phyloP scores from a whole-genome alignment of 306 rosid genomes.

The Casuarina glauca region DNA sequence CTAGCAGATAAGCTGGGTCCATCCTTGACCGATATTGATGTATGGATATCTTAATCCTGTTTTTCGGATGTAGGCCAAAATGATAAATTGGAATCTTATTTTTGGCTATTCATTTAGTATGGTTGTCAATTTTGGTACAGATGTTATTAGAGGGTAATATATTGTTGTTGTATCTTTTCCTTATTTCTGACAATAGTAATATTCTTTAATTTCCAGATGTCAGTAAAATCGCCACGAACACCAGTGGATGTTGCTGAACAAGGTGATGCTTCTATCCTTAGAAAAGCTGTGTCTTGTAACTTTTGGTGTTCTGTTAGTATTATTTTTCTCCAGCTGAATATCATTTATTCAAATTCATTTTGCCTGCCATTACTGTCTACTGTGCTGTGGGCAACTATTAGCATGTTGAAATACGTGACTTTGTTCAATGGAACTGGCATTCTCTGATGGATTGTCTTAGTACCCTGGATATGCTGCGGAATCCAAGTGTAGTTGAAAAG shows the following conservation, averaged over 20 bases:
- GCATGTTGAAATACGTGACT: not conserved
- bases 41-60: conserved; percentile 42
- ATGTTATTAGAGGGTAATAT: conserved; percentile 20
- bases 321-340: conserved; percentile 35
- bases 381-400: not conserved
- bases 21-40: conserved; percentile 87
- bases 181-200: conserved; percentile 27
- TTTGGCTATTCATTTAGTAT: not conserved
- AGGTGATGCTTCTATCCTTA: conserved; percentile 70
- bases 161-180: not conserved
- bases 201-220: conserved; percentile 61
- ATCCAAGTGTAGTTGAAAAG: not conserved
- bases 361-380: not conserved
- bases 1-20: conserved; percentile 93
- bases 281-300: conserved; percentile 49
- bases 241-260: conserved; percentile 66
- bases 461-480: not conserved
- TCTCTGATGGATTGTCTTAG: not conserved
- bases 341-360: conserved; percentile 29
- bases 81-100: conserved; percentile 15
- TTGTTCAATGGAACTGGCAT: not conserved
- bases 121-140: conserved; percentile 11
- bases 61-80: conserved; percentile 12
- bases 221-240: conserved; percentile 66
- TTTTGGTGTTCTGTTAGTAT: conserved; percentile 50